A percentile compares a stretch with the other conserved stretches of the same genome.
Evolutionary conservation across 208 protist species (phyloP).

Genomic region (Endotrypanum monterogeii): DNA sequence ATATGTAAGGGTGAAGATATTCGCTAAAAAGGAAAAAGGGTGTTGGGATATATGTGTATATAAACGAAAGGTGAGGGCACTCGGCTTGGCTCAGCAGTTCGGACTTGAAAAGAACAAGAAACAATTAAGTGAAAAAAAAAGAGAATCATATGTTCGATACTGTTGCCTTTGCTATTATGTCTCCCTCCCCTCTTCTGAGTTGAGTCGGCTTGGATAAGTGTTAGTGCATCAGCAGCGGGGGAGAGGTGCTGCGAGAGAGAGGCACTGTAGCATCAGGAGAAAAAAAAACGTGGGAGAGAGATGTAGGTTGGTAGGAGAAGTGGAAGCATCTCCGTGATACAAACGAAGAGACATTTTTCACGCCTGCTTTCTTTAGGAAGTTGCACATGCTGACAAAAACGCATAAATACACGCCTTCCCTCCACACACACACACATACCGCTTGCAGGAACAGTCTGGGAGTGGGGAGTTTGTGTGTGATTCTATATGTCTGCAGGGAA

Average conservation of each 20-base stretch:
- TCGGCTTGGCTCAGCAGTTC: too few relatives aligned
- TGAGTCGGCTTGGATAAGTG: not conserved
- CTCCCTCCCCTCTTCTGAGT: not conserved
- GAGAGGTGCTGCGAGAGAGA: not conserved
- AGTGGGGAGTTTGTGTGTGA: not conserved
- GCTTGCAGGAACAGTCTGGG: not conserved
- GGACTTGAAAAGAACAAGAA: too few relatives aligned
- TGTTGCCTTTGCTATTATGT: not conserved
- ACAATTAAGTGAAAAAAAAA: too few relatives aligned
- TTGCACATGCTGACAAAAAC: not conserved
- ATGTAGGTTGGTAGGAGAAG: not conserved
- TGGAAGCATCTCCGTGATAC: too few relatives aligned
- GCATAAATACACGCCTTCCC: too few relatives aligned
- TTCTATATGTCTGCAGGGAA: too few relatives aligned
- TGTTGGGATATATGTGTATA: not conserved
- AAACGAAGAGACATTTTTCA: not conserved
- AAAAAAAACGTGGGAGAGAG: too few relatives aligned
- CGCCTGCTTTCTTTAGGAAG: not conserved
- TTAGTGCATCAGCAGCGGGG: not conserved
- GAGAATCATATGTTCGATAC: not conserved
- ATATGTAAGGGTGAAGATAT: not conserved
- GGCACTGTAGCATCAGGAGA: too few relatives aligned
- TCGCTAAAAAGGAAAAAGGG: not conserved
- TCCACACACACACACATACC: not conserved
- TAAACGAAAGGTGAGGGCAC: not conserved